phyloP scores from a whole-genome alignment of 345 rosid species.

The Mercurialis annua region DNA sequence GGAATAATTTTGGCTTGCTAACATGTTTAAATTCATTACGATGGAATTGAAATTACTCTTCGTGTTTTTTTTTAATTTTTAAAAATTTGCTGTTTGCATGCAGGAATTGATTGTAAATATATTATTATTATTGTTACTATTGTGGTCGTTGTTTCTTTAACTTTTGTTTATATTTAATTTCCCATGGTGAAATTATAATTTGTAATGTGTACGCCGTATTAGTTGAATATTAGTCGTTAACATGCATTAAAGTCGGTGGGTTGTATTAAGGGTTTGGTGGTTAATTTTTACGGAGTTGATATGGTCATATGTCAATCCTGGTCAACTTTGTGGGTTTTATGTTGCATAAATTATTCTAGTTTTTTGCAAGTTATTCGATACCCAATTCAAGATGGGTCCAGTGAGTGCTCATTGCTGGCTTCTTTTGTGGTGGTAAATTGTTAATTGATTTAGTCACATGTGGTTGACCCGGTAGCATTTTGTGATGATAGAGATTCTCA shows the following conservation, averaged over 20 bases:
- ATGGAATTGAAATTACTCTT: too few relatives aligned
- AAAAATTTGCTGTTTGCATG: too few relatives aligned
- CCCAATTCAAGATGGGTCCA: constrained; percentile 29
- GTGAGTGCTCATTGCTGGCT: constrained; percentile 21
- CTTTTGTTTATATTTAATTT: not conserved
- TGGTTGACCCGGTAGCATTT: constrained; percentile 18
- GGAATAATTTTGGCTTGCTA: too few relatives aligned
- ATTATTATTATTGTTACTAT: too few relatives aligned
- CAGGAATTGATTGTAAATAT: too few relatives aligned
- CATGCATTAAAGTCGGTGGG: constrained; percentile 9
- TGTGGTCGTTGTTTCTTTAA: not conserved
- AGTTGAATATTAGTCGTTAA: constrained; percentile 20
- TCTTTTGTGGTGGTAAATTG: constrained; percentile 15
- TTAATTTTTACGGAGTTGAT: constrained; percentile 16
- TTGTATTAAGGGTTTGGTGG: constrained; percentile 3
- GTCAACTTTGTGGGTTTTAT: constrained; percentile 5
- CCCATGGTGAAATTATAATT: not conserved
- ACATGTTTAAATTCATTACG: too few relatives aligned
- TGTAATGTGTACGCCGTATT: constrained; percentile 4
- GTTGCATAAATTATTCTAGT: constrained; percentile 16
- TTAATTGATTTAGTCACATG: not conserved
- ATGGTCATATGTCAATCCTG: constrained; percentile 21
- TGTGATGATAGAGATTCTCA: not conserved
- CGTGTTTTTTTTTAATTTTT: too few relatives aligned
- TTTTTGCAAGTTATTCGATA: constrained; percentile 21